Evolutionary conservation across 176 grass and related monocot genomes (phyloP).

Genomic region (Typha latifolia): DNA sequence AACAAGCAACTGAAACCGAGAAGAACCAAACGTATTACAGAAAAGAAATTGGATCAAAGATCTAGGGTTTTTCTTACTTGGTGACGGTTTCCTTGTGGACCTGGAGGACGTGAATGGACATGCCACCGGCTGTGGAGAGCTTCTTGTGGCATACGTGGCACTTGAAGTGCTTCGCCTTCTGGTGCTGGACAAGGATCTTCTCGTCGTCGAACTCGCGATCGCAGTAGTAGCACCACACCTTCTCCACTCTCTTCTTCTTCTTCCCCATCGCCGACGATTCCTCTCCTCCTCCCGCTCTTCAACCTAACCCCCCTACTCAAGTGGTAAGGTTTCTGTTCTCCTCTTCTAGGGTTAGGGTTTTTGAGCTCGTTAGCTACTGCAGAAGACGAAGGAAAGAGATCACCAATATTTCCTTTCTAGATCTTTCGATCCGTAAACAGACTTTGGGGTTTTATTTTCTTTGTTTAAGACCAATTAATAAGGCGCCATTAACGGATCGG

Average conservation of each 20-base stretch:
- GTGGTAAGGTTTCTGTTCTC: conserved; percentile 39
- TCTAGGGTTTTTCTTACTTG: conserved; percentile 30
- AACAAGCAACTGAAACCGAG: not conserved
- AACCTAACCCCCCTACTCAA: not conserved
- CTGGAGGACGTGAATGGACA: conserved; percentile 97
- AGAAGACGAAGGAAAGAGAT: no score
- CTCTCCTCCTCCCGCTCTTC: not conserved
- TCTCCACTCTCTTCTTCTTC: conserved; percentile 81
- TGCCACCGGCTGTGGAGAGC: conserved; percentile 94
- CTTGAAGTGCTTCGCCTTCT: conserved; percentile 99
- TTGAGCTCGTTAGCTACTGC: not conserved
- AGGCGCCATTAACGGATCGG: no score
- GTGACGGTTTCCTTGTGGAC: conserved; percentile 96
- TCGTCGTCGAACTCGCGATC: conserved; percentile 99
- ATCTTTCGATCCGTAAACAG: no score
- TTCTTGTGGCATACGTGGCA: conserved; percentile 99
- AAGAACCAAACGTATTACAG: not conserved
- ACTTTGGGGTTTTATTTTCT: no score
- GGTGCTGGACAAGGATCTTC: conserved; percentile 99
- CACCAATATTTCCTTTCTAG: not conserved
- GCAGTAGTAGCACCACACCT: conserved; percentile 99
- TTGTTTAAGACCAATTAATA: no score
- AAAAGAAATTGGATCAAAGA: not conserved
- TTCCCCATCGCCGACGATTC: conserved; percentile 51
- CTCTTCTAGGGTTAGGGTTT: conserved; percentile 1